Base-by-base conservation (phyloP, 2,329 filamentous ascomycete species). In the Ophiostoma himal-ulmi region DNA sequence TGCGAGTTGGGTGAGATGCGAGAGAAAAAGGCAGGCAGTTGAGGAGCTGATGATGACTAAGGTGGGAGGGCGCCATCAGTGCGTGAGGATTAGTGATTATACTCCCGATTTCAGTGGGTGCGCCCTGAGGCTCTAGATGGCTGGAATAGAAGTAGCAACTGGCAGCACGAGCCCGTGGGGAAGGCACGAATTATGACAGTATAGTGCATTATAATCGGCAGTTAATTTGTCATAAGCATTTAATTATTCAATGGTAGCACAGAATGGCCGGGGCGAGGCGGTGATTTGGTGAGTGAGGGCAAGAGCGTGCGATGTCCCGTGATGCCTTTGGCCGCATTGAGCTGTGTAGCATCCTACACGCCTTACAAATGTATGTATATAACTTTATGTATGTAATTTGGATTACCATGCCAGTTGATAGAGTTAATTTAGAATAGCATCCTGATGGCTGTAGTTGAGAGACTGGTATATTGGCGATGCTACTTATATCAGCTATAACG, bases 31-130 rank as follows among this genome's bases (percentile, higher is more conserved):
- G 44, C 44, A 48, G 34, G 62, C 17, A 67, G 37, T 39, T 67
- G 65, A 41, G 37, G 65, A 48, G 22, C 57, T 62, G 57, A 17
- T 62, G 57, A 30, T 67, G 65, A 67, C 65, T 67, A 67, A 67
- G 22, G 65, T 67, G 65, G 65, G 65, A 41, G 65, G 39, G 22
- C 20, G 52, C 52, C 22, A 57, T 57, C 13, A 57, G 52, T 20
- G 26, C 57, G 52, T 17, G 52, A 30, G 52, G 14, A 48, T 20
- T 4, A 5, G 10, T 5, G n/a, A 22, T 22, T 60, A 26, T 26
- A 30, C 26, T 26, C 13, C 22, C n/a, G 44, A 48, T 60, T 60
- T 26, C 60, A 64, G 60, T 37, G 34, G 60, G 60, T 64, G 30
- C 60, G 60, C 60, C 60, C 60, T 64, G 60, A 64, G 60, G 60